phyloP scores from a whole-genome alignment of 768 basidiomycete genomes.

The Thelephora ganbajun region DNA sequence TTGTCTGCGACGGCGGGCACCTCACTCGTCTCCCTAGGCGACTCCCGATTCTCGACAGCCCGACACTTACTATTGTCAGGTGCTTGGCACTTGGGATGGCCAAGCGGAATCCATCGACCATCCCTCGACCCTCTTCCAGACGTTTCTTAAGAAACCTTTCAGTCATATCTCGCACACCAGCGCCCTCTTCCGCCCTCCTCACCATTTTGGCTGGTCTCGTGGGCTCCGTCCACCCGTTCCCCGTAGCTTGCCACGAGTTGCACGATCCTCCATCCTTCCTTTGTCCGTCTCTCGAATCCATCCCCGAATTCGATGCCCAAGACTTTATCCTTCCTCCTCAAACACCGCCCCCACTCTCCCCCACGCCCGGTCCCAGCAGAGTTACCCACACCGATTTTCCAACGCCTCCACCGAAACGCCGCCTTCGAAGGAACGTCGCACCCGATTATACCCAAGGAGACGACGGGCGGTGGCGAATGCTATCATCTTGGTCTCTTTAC shows the following conservation, averaged over 20 bases:
- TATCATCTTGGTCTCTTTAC: slow-evolving; percentile 43
- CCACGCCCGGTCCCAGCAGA: slow-evolving; percentile 3
- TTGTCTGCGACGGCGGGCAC: no score
- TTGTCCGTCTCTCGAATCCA: slow-evolving; percentile 32
- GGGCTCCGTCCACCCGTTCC: slow-evolving; percentile 31
- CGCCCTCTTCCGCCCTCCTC: slow-evolving; percentile 25
- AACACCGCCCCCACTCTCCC: slow-evolving; percentile 3
- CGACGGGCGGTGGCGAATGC: slow-evolving; percentile 47
- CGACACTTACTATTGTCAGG: no score
- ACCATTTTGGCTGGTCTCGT: slow-evolving; percentile 39
- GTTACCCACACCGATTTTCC: slow-evolving; percentile 4
- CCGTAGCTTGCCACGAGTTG: slow-evolving; percentile 17
- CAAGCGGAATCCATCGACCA: slow-evolving; percentile 12
- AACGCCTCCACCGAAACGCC: slow-evolving; percentile 6
- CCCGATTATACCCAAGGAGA: slow-evolving; percentile 36
- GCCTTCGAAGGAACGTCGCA: slow-evolving; percentile 22
- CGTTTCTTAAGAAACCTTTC: slow-evolving; percentile 1
- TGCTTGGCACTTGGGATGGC: slow-evolving; percentile 12
- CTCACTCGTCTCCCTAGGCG: no score
- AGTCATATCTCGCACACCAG: slow-evolving; percentile 2
- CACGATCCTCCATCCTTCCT: slow-evolving; percentile 37
- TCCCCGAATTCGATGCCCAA: background rate
- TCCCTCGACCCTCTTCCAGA: slow-evolving; percentile 7
- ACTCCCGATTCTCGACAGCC: no score
- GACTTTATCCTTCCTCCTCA: slow-evolving; percentile 5